Percentiles rank a stretch among this genome's conserved stretches.
phyloP scores from a whole-genome alignment of 306 rosid species.

The Boehmeria nivea region DNA sequence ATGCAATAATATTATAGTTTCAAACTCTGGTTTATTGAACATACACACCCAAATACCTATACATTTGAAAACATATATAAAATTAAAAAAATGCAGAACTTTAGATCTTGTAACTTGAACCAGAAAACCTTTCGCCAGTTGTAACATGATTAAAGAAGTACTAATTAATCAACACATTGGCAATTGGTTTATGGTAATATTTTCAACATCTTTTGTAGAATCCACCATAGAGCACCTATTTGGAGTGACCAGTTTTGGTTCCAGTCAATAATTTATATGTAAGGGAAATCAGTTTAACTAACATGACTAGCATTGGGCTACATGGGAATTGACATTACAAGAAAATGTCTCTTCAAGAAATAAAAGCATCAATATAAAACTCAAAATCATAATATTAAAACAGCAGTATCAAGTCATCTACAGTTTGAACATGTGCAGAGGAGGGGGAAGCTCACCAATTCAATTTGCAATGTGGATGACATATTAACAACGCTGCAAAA shows the following conservation, averaged over 20 bases:
- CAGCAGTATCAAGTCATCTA: not conserved
- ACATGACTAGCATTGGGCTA: too few species aligned
- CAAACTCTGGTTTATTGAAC: too few species aligned
- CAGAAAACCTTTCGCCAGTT: not conserved
- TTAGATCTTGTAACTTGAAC: not conserved
- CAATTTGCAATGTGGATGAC: conserved; percentile 78
- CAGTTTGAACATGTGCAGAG: too few species aligned
- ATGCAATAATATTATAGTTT: not conserved
- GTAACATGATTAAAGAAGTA: too few species aligned
- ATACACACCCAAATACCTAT: not conserved
- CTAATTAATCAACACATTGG: not conserved
- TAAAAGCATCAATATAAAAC: not conserved
- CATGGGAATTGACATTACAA: too few species aligned
- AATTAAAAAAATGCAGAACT: not conserved
- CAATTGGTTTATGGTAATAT: not conserved
- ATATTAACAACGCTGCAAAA: conserved; percentile 89
- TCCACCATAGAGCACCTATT: not conserved
- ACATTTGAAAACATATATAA: not conserved
- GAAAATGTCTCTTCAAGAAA: not conserved
- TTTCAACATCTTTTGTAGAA: not conserved
- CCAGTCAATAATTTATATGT: not conserved
- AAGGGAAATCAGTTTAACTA: not conserved
- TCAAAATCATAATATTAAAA: not conserved
- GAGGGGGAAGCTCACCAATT: conserved; percentile 57
- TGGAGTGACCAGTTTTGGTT: not conserved